phyloP scores from a whole-genome alignment of 768 basidiomycete species.

The Gloeostereum incarnatum region DNA sequence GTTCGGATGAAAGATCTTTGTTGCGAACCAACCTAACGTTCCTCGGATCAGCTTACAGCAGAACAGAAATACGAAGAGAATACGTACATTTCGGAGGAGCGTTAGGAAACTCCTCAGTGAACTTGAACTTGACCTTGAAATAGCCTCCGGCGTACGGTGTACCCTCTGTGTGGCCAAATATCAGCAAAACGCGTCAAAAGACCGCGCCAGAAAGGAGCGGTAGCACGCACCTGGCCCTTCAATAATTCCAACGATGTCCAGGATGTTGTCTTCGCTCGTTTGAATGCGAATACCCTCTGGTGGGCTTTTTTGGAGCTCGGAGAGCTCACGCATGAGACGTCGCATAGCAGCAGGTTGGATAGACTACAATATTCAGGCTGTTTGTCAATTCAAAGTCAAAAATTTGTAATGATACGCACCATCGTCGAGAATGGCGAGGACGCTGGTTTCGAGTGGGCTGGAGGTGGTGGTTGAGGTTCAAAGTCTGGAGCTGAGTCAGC shows the following conservation, averaged over 20 bases:
- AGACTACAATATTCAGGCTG: no score
- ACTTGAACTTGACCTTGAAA: constrained; percentile 74
- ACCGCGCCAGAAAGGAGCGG: not conserved
- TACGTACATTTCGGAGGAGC: constrained; percentile 86
- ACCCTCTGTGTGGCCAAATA: constrained; percentile 26
- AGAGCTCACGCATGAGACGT: constrained; percentile 81
- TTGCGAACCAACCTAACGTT: constrained; percentile 70
- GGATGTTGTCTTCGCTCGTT: constrained; percentile 80
- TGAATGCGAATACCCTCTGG: constrained; percentile 90
- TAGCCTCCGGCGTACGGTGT: constrained; percentile 64
- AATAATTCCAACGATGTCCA: constrained; percentile 82
- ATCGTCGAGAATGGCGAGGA: no score
- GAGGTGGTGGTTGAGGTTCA: no score
- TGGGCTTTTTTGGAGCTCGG: constrained; percentile 70
- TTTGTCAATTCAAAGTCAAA: no score
- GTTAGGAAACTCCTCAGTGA: constrained; percentile 90
- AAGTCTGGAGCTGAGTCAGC: no score
- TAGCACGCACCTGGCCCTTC: constrained; percentile 73
- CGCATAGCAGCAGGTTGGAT: constrained; percentile 57
- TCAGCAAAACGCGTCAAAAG: constrained; percentile 6
- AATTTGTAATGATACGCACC: no score
- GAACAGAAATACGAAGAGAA: not conserved
- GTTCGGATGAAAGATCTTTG: constrained; percentile 97
- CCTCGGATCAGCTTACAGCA: not conserved
- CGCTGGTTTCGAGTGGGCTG: no score